A percentile compares a stretch with the other conserved stretches of the same genome.
phyloP scores from a whole-genome alignment of 2,329 filamentous ascomycete genomes.

The Colletotrichum paranaense region DNA sequence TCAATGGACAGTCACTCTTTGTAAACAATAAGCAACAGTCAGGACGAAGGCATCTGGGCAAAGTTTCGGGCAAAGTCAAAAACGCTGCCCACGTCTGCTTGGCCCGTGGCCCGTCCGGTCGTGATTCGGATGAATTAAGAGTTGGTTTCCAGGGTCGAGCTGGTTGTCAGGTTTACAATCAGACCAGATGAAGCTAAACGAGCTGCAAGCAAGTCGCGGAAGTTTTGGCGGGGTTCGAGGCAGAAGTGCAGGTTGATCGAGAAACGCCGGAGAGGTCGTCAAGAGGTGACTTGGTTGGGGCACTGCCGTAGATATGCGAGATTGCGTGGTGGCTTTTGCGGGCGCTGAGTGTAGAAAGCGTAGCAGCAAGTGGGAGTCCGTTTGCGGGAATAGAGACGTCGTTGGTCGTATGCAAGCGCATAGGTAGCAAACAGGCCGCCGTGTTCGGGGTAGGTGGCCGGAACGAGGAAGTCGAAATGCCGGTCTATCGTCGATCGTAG shows the following conservation, averaged over 20 bases:
- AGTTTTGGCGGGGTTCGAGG: not conserved
- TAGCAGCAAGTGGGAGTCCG: not conserved
- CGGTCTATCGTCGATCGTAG: constrained; percentile 6
- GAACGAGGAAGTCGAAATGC: constrained; percentile 12
- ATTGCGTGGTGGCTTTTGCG: constrained; percentile 10
- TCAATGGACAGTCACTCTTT: constrained; percentile 16
- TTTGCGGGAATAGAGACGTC: constrained; percentile 27
- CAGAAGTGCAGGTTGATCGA: not conserved
- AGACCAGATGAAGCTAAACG: constrained; percentile 12
- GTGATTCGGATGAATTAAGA: constrained; percentile 22
- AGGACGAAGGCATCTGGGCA: constrained; percentile 28
- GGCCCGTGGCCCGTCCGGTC: constrained; percentile 13
- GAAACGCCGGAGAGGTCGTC: not conserved
- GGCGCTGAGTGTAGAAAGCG: constrained; percentile 20
- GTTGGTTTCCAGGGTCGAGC: not conserved
- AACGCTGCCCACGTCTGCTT: constrained; percentile 7
- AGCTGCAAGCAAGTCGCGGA: constrained; percentile 6
- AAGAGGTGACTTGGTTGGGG: not conserved
- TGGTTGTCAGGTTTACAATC: constrained; percentile 5
- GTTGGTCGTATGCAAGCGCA: constrained; percentile 26
- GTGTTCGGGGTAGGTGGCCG: constrained; percentile 23
- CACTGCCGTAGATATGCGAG: constrained; percentile 25
- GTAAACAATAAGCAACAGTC: constrained; percentile 8
- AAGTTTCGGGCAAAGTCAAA: constrained; percentile 8
- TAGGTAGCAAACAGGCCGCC: constrained; percentile 21